phyloP scores from a whole-genome alignment of 2,329 filamentous ascomycete species.

The Aureobasidium sp. region DNA sequence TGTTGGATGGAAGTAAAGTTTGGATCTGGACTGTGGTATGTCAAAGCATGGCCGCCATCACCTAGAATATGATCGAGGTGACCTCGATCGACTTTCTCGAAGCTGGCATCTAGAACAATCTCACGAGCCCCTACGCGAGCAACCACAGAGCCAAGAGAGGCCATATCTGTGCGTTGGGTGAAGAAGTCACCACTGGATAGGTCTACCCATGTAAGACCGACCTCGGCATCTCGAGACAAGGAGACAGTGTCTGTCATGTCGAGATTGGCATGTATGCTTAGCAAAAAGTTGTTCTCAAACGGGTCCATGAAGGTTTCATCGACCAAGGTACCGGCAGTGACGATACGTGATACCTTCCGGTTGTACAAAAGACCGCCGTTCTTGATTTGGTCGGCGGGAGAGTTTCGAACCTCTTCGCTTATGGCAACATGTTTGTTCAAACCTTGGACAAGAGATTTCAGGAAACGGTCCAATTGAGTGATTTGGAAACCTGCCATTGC shows the following conservation, averaged over 20 bases:
- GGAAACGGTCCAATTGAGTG: conserved; percentile 83
- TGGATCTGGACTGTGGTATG: conserved; percentile 48
- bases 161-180: conserved; percentile 67
- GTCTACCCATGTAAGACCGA: conserved; percentile 90
- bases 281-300: conserved; percentile 85
- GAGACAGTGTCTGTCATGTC: neutral
- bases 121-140: conserved; percentile 79
- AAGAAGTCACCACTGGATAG: conserved; percentile 91
- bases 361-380: conserved; percentile 76
- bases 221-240: conserved; percentile 26
- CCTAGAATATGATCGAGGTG: conserved; percentile 26
- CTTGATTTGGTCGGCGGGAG: conserved; percentile 61
- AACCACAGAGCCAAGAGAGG: conserved; percentile 69
- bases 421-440: conserved; percentile 86
- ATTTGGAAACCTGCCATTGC: conserved; percentile 95
- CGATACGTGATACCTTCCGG: conserved; percentile 74
- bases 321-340: conserved; percentile 91
- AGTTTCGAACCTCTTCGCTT: conserved; percentile 82
- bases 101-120: conserved; percentile 60
- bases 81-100: conserved; percentile 41
- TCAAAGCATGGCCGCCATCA: conserved; percentile 58
- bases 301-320: conserved; percentile 97
- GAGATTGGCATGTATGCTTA: conserved; percentile 62
- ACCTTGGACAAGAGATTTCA: conserved; percentile 90
- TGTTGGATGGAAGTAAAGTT: conserved; percentile 43